Evolutionary conservation across 805 yeast species (phyloP), one percentile per base, ranked within the genome.

Genomic region (Candida ponderosae): DNA sequence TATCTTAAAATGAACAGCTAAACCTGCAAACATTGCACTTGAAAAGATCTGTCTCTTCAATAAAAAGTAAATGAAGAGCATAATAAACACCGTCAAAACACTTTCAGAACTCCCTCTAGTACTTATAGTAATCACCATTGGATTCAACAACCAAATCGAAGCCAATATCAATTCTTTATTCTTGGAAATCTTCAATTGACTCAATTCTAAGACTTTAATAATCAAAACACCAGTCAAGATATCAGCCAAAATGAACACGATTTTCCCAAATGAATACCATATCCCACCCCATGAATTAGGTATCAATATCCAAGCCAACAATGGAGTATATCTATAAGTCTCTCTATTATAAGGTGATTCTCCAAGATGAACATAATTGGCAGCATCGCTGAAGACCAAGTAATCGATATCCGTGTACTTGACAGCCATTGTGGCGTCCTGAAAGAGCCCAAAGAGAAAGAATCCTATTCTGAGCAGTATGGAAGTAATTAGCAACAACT

Each of bases 71-170:
- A 84, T 50, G 31, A 79, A 61, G 7, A 70, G 53, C 69, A 87
- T 72, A 4, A 88, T 72, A 46, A 90, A 63, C 24, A 85, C 88
- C 2, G 94, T 86, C 33, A 93, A 59, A 1, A 93, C 68, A 43
- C 96, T 88, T 53, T 93, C 98, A 0, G 96, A 82, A 20, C 93
- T 84, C 1, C 98, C 98, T 33, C 98, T 68, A 0, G 97, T 87
- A 45, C 90, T 79, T 34, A 93, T 93, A 1, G 95, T 87, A 24
- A 81, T 76, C 1, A 89, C 97, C 93, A 93, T 84, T 14, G 98
- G 97, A 55, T 93, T 93, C 47, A 87, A 66, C 16, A 93, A 66
- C 97, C 97, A 93, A 5, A 90, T 61, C 3, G 81, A 58, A 11
- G 79, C 57, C 31, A 78, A 64, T 6, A 65, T 45, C 11, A 70